Conservation (phyloP, 768 basidiomycete genomes). For the Serendipita sp. region DNA sequence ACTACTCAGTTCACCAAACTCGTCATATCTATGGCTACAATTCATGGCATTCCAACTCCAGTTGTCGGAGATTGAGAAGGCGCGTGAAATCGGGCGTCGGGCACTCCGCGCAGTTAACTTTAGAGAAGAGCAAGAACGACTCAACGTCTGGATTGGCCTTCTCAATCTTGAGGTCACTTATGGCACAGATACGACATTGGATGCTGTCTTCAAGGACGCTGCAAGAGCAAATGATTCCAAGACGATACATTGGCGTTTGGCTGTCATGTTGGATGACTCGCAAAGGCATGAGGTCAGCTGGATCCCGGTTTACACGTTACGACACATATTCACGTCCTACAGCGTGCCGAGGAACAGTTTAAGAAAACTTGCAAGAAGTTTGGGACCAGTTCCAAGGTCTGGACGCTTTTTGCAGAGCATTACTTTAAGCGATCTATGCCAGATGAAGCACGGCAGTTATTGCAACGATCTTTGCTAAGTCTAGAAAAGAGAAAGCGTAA, state of each 20-base stretch:
- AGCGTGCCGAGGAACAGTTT: constrained; percentile 91
- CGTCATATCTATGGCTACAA: constrained; percentile 96
- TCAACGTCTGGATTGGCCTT: constrained; percentile 95
- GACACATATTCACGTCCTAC: background rate
- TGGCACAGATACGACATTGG: constrained; percentile 67
- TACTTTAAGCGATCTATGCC: constrained; percentile 55
- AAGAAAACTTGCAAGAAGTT: constrained; percentile 88
- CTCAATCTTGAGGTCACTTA: constrained; percentile 90
- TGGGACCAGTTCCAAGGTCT: constrained; percentile 80
- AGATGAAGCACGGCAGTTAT: constrained; percentile 69
- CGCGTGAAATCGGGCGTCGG: constrained; percentile 68
- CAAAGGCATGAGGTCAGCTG: constrained; percentile 55
- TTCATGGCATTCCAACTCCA: constrained; percentile 99
- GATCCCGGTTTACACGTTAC: constrained; percentile 10
- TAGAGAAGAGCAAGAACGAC: constrained; percentile 87
- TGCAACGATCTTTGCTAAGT: constrained; percentile 78
- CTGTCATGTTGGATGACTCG: constrained; percentile 69
- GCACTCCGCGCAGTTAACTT: constrained; percentile 82
- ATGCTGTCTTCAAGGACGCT: constrained; percentile 79
- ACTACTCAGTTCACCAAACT: constrained; percentile 86
- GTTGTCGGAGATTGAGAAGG: constrained; percentile 92
- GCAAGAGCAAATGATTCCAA: constrained; percentile 83
- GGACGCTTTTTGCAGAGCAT: constrained; percentile 78
- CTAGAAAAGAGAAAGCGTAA: constrained; percentile 87
- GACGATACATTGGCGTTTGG: constrained; percentile 70